A percentile compares a stretch with the other conserved stretches of the same genome.
These are phyloP conservation scores for Glycine soja DNA, from an alignment of 306 rosid species.

Conservation along the genomic window DNA sequence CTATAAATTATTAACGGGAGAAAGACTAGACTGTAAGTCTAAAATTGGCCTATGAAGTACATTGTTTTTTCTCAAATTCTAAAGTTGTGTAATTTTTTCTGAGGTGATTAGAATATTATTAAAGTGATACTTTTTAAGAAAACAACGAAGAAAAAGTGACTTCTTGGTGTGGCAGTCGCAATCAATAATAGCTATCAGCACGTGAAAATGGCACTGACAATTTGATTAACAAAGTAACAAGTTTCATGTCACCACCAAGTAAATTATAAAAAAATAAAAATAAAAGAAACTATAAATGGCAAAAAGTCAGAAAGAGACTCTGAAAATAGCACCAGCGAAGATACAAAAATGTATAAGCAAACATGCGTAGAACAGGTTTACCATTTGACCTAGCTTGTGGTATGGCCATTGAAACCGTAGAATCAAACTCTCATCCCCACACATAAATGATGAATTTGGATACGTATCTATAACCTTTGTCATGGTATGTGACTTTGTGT, in stretches of 20 bases:
- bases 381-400: background rate
- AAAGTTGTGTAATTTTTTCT: background rate
- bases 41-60: background rate
- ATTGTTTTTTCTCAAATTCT: background rate
- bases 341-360: background rate
- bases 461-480: conserved; percentile 23
- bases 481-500: conserved; percentile 19
- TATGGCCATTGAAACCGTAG: background rate
- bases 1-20: background rate
- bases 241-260: background rate
- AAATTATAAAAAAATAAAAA: background rate
- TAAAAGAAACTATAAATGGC: background rate
- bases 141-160: background rate
- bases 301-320: background rate
- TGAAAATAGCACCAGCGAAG: background rate
- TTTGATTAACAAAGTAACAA: background rate
- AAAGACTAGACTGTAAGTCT: background rate
- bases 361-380: background rate
- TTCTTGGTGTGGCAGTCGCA: background rate
- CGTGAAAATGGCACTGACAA: conserved; percentile 21
- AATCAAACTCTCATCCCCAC: conserved; percentile 21
- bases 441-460: conserved; percentile 28
- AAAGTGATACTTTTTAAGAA: background rate
- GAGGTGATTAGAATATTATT: background rate
- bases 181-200: background rate